Evolutionary conservation across 2,329 filamentous ascomycete species (phyloP).

Genomic region (Penicillium hordei): DNA sequence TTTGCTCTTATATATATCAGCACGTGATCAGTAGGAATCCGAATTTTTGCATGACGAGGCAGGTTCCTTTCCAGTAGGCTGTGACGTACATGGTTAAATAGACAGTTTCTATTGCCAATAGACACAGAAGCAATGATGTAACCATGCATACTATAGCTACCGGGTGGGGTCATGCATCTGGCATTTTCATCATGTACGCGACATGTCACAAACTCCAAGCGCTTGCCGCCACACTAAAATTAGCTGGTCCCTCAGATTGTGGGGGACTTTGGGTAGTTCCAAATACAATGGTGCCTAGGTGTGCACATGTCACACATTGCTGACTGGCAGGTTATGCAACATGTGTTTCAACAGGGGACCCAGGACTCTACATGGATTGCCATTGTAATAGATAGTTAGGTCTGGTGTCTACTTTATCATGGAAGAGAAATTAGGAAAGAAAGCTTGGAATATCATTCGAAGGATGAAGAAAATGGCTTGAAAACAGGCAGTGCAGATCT

Average conservation of each 20-base stretch:
- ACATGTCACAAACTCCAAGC: neutral
- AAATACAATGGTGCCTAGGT: neutral
- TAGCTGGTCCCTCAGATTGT: neutral
- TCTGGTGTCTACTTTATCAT: neutral
- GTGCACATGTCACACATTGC: neutral
- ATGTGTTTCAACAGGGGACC: too few relatives aligned
- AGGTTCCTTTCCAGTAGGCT: neutral
- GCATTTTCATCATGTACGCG: conserved; percentile 1
- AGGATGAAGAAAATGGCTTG: neutral
- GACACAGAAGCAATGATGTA: neutral
- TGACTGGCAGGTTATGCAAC: neutral
- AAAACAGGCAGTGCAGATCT: neutral
- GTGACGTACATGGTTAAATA: neutral
- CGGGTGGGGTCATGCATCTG: neutral
- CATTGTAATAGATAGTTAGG: neutral
- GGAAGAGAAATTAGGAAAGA: neutral
- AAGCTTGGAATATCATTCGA: neutral
- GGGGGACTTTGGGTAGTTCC: neutral
- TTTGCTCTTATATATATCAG: neutral
- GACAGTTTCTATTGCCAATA: neutral
- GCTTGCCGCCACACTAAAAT: neutral
- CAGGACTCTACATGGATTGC: too few relatives aligned
- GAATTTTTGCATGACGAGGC: neutral
- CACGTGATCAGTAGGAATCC: neutral
- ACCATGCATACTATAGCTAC: neutral